phyloP scores from a whole-genome alignment of 768 basidiomycete species.

The Royoungia palumana region DNA sequence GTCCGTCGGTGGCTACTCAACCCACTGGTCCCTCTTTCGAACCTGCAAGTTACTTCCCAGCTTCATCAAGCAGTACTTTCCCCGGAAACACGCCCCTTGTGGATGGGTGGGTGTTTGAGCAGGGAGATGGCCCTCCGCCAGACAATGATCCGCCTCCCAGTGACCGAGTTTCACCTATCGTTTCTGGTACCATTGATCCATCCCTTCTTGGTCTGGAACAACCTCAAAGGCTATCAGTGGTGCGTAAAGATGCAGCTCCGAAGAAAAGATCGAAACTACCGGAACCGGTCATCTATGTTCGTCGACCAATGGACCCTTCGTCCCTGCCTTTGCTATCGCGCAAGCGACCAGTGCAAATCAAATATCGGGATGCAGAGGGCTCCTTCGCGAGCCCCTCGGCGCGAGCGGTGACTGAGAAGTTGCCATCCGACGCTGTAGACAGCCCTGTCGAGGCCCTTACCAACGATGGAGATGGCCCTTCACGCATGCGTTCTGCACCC shows the following conservation, averaged over 20 bases:
- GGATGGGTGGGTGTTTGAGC: slow-evolving; percentile 10
- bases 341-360: slow-evolving; percentile 29
- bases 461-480: neutral
- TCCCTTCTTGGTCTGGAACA: slow-evolving; percentile 25
- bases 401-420: neutral
- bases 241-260: neutral
- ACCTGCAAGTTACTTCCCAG: neutral
- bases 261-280: slow-evolving; percentile 16
- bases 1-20: neutral
- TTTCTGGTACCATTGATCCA: slow-evolving; percentile 27
- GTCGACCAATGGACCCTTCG: slow-evolving; percentile 25
- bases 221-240: neutral
- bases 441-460: neutral
- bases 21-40: slow-evolving; percentile 1
- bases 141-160: neutral
- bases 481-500: slow-evolving; percentile 1
- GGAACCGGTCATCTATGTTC: slow-evolving; percentile 30
- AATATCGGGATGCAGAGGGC: slow-evolving; percentile 23
- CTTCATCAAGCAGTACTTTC: slow-evolving; percentile 8
- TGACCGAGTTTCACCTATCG: neutral
- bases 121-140: neutral
- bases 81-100: neutral
- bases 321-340: slow-evolving; percentile 16
- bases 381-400: slow-evolving; percentile 1
- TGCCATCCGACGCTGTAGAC: neutral